Conservation (phyloP, 2,329 filamentous ascomycete genomes). For the Botrytis porri region DNA sequence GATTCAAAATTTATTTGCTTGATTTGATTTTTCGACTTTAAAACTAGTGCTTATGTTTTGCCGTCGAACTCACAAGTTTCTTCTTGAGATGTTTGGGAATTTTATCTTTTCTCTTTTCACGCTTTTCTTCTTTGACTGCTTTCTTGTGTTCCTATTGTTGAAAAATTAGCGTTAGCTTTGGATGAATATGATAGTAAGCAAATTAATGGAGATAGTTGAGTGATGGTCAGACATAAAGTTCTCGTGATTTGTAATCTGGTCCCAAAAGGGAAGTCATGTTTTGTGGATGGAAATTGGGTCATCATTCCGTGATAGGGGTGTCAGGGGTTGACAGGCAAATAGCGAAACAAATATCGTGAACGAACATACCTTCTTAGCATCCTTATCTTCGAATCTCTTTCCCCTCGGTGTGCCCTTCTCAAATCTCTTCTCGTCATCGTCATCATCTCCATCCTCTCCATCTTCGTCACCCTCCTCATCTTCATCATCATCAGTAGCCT, state of each 20-base stretch:
- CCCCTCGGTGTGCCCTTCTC: constrained; percentile 70
- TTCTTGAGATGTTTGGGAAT: constrained; percentile 98
- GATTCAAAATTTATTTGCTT: constrained; percentile 3
- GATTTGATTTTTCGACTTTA: constrained; percentile 10
- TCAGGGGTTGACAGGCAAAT: constrained; percentile 27
- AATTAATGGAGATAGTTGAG: neutral
- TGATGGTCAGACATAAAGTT: constrained; percentile 16
- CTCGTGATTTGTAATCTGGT: constrained; percentile 14
- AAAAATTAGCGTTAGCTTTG: neutral
- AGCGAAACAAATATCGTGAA: constrained; percentile 5
- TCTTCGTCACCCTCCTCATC: constrained; percentile 44
- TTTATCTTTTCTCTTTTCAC: constrained; percentile 89
- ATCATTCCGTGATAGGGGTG: constrained; percentile 19
- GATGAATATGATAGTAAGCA: neutral
- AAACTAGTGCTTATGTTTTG: constrained; percentile 37
- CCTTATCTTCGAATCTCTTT: constrained; percentile 87
- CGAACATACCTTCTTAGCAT: constrained; percentile 66
- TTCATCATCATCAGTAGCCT: constrained; percentile 36
- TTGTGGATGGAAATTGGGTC: constrained; percentile 19
- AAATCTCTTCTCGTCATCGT: constrained; percentile 53
- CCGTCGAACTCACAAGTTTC: constrained; percentile 62
- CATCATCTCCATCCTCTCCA: constrained; percentile 38
- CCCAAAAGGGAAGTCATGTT: constrained; percentile 16
- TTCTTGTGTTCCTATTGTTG: constrained; percentile 66
- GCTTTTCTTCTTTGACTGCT: constrained; percentile 91